Evolutionary conservation across 192 early-diverging fungal species (phyloP).

Genomic region (Coemansia sp.): DNA sequence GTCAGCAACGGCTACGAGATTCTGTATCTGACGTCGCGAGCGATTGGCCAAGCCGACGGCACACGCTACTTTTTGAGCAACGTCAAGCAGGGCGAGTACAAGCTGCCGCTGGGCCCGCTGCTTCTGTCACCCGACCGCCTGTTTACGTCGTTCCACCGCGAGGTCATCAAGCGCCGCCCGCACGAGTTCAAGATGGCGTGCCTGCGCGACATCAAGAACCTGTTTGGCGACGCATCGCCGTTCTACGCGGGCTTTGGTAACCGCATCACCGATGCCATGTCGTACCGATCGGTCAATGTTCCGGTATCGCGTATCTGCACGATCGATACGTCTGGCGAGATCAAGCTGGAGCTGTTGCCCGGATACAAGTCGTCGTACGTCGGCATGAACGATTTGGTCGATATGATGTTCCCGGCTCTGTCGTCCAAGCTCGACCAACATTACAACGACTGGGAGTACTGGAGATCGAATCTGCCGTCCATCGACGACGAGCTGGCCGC

Average conservation of each 20-base stretch:
- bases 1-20: constrained; percentile 92
- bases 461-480: constrained; percentile 53
- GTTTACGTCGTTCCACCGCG: constrained; percentile 88
- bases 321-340: constrained; percentile 86
- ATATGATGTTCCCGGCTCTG: constrained; percentile 88
- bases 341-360: constrained; percentile 84
- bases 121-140: constrained; percentile 95
- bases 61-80: constrained; percentile 90
- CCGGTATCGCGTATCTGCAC: constrained; percentile 95
- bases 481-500: constrained; percentile 44
- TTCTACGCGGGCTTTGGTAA: constrained; percentile 99
- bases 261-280: constrained; percentile 94
- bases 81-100: constrained; percentile 83
- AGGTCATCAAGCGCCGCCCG: constrained; percentile 92
- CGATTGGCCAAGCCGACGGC: constrained; percentile 91
- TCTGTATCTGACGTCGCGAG: constrained; percentile 90
- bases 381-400: constrained; percentile 89
- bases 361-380: constrained; percentile 86
- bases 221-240: constrained; percentile 80
- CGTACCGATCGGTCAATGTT: constrained; percentile 91
- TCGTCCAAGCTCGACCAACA: constrained; percentile 60
- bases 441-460: constrained; percentile 85
- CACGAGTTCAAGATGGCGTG: constrained; percentile 98
- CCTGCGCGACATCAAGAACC: constrained; percentile 81
- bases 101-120: constrained; percentile 90